phyloP scores from a whole-genome alignment of 2,329 filamentous ascomycete species.

The Arachnomyces sp. region DNA sequence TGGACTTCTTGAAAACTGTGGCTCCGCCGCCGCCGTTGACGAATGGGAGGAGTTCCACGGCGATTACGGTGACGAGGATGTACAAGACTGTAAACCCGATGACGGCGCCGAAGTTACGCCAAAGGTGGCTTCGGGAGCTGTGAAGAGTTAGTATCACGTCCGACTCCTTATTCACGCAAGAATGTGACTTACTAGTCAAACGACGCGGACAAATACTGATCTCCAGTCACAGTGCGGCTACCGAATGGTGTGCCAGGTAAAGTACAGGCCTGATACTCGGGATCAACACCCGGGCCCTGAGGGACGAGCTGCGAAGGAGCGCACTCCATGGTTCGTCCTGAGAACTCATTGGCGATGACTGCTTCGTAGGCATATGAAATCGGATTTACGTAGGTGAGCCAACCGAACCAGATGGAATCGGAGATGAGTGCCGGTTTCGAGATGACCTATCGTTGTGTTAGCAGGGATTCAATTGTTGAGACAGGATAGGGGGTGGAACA shows the following conservation, averaged over 20 bases:
- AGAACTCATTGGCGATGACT: conserved; percentile 59
- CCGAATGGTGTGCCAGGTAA: conserved; percentile 50
- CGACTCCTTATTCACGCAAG: not conserved
- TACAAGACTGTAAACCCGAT: conserved; percentile 70
- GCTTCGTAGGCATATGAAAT: conserved; percentile 57
- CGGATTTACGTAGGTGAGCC: conserved; percentile 50
- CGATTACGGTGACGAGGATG: conserved; percentile 60
- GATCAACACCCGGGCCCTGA: conserved; percentile 46
- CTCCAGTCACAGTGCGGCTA: conserved; percentile 43
- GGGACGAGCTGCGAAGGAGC: conserved; percentile 52
- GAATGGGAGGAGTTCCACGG: conserved; percentile 61
- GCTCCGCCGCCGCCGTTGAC: conserved; percentile 56
- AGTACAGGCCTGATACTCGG: conserved; percentile 54
- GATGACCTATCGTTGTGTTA: conserved; percentile 36
- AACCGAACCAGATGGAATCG: conserved; percentile 59
- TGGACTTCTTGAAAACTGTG: conserved; percentile 62
- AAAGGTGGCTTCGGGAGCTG: conserved; percentile 46
- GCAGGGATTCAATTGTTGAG: too few relatives aligned
- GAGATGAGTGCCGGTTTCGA: conserved; percentile 51
- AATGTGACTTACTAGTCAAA: conserved; percentile 41
- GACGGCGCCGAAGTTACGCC: conserved; percentile 69
- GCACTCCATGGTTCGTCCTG: conserved; percentile 50
- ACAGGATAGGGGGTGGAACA: not conserved
- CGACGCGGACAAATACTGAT: conserved; percentile 45
- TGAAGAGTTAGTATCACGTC: conserved; percentile 1